These are phyloP conservation scores for Blumeria hordei DNA, from an alignment of 2,329 filamentous ascomycete species.

Conservation along the genomic window DNA sequence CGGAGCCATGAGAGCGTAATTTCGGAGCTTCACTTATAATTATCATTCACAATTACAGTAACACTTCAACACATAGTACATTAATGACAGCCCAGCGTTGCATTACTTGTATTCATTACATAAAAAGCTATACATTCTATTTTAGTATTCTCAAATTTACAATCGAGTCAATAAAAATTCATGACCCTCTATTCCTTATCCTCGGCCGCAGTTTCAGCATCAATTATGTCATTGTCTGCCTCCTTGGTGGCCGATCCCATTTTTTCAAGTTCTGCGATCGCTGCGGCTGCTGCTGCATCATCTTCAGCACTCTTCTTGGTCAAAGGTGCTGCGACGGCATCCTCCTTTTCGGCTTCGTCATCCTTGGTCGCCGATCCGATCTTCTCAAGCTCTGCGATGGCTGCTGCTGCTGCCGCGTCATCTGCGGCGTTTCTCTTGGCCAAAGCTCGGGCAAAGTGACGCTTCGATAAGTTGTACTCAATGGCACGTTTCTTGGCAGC, in stretches of 20 bases:
- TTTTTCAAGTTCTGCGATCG: neutral
- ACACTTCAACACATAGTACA: too few relatives aligned
- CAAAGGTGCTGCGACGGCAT: neutral
- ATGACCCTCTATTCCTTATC: too few relatives aligned
- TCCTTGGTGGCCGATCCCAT: neutral
- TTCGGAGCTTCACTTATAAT: too few relatives aligned
- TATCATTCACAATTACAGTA: too few relatives aligned
- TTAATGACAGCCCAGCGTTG: too few relatives aligned
- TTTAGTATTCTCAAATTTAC: too few relatives aligned
- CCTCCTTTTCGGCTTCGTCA: neutral
- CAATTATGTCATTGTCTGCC: neutral
- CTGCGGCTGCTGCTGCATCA: neutral
- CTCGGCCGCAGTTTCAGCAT: too few relatives aligned
- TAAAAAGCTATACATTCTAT: too few relatives aligned
- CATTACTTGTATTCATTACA: too few relatives aligned
- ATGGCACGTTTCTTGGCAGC: conserved; percentile 33
- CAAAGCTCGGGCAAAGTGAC: conserved; percentile 14
- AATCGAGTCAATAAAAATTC: too few relatives aligned
- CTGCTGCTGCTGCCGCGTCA: neutral
- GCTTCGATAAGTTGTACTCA: conserved; percentile 24
- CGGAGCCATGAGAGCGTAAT: too few relatives aligned
- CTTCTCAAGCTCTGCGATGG: neutral
- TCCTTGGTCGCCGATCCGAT: neutral
- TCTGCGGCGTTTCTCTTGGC: neutral
- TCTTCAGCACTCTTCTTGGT: neutral